Evolutionary conservation across 306 rosid genomes (phyloP).

Genomic region (Macrotyloma uniflorum): DNA sequence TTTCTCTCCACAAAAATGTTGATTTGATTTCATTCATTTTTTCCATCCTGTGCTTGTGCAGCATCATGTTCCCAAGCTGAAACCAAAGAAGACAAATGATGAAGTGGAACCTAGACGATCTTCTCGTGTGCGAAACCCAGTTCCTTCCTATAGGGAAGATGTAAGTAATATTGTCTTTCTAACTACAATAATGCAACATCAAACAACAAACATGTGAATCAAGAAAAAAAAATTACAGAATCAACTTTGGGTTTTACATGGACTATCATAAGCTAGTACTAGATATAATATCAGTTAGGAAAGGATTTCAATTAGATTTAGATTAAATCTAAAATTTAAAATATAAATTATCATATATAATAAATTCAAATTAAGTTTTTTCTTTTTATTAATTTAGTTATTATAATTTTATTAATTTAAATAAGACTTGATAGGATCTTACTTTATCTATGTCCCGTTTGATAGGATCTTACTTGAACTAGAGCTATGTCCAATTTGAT

Average conservation of each 20-base stretch:
- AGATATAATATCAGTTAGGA: too few species aligned
- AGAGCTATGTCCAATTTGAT: too few species aligned
- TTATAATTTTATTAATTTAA: too few species aligned
- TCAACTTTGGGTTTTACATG: not conserved
- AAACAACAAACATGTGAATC: not conserved
- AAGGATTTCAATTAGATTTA: too few species aligned
- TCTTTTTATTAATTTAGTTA: too few species aligned
- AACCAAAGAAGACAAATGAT: not conserved
- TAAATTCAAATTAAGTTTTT: too few species aligned
- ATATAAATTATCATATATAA: too few species aligned
- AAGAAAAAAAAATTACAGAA: not conserved
- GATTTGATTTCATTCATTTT: not conserved
- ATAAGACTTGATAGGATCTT: too few species aligned
- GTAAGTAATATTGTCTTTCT: not conserved
- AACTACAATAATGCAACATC: not conserved
- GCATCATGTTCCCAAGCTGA: slow-evolving; percentile 45
- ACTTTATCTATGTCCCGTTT: too few species aligned
- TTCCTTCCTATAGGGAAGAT: not conserved
- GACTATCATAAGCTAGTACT: not conserved
- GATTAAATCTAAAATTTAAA: too few species aligned
- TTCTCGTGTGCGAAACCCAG: slow-evolving; percentile 1
- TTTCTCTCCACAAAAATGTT: not conserved
- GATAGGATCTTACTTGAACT: too few species aligned
- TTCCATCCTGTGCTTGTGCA: slow-evolving; percentile 30
- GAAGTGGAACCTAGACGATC: slow-evolving; percentile 8